Conservation (phyloP, 768 basidiomycete species). For the Mycena vitilis region DNA sequence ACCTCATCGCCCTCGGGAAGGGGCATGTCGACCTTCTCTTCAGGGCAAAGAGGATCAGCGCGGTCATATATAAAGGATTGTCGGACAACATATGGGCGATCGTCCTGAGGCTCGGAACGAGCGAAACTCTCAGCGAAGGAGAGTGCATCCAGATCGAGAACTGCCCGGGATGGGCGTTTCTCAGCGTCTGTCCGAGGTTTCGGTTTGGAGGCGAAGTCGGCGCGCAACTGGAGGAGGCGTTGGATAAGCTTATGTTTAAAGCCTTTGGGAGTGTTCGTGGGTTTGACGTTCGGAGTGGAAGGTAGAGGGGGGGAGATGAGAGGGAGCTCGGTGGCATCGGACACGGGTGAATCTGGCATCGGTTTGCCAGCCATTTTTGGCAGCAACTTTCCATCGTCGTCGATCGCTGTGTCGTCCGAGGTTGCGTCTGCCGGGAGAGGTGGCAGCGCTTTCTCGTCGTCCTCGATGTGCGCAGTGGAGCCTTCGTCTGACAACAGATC, state of each 20-base stretch:
- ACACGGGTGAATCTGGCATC: neutral
- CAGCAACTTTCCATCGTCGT: neutral
- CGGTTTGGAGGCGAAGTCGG: constrained; percentile 13
- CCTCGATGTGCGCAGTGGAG: neutral
- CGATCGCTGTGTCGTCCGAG: neutral
- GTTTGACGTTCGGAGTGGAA: neutral
- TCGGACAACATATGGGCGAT: constrained; percentile 39
- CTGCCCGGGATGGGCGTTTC: constrained; percentile 19
- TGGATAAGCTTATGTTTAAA: constrained; percentile 34
- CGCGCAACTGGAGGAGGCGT: constrained; percentile 33
- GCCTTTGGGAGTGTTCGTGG: neutral
- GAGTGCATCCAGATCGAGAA: constrained; percentile 10
- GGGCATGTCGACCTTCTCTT: constrained; percentile 43
- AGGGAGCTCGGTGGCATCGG: constrained; percentile 16
- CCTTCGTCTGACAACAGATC: neutral
- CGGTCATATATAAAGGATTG: constrained; percentile 44
- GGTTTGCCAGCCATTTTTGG: neutral
- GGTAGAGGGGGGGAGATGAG: neutral
- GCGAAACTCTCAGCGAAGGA: constrained; percentile 16
- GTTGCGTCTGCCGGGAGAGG: neutral
- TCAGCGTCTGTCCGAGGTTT: neutral
- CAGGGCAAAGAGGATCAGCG: constrained; percentile 42
- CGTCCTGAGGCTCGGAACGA: constrained; percentile 26
- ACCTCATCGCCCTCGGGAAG: constrained; percentile 39
- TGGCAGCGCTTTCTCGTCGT: constrained; percentile 5